Base-by-base conservation (phyloP, 768 basidiomycete genomes). In the Tubosaeta sp. region DNA sequence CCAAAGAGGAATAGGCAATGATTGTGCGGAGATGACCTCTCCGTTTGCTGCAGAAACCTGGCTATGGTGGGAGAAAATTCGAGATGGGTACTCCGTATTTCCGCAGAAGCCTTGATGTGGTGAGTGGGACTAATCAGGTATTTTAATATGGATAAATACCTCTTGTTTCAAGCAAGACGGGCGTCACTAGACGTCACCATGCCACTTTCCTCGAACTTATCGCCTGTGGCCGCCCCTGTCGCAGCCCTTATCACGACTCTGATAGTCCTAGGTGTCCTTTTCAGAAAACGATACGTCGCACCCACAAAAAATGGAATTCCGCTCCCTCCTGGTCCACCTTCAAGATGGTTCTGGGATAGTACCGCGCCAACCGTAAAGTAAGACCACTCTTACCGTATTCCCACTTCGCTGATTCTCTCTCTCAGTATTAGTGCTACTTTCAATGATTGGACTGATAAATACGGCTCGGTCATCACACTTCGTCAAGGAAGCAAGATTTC, bases 381-480 rank as follows among this genome's bases (percentile, higher is more conserved):
- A 19, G 42, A 10, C 42, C 13, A 44, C 18, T 18, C n/a, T 5
- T 1, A 14, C 49, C 14, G 11, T 6, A 22, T 29, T 31, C 4
- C 5, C 6, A 3, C 36, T 18, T 7, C 39, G 22, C 13, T 41
- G 1, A 59, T 19, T 16, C 10, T 0, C 3, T 27, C 5, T 11
- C 30, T 22, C 27, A 68, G 58, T 10, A 51, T 62, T 29, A 51
- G 63, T 25, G 38, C 53, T 12, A 62, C 59, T 4, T 78, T 81
- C 45, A 71, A 80, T 34, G 71, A 77, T 46, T 80, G 79, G 76
- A 79, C 77, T 2, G 67, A 77, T 43, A 54, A 74, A 55, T 84
- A 84, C 50, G 84, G 83, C 0, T 81, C 84, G 0, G 73, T 84
- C 0, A 77, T 83, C 51, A 72, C 76, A 0, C 60, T 86, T 11